Conservation (phyloP, 192 early-diverging fungal species). For the Geranomyces variabilis region DNA sequence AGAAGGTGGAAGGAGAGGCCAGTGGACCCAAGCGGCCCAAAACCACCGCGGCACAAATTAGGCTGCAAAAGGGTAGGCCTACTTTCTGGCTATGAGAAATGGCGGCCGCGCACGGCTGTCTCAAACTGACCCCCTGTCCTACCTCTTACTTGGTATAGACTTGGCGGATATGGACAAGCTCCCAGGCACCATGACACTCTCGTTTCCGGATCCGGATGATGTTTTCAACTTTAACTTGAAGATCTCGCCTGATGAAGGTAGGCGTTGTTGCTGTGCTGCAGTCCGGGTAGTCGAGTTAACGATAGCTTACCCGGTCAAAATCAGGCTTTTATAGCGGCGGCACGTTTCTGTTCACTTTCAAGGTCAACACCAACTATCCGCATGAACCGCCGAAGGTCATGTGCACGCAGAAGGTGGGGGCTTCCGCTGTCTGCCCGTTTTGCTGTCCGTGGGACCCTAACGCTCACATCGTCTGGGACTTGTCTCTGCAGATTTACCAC, state of each 20-base stretch:
- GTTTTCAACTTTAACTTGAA: slow-evolving; percentile 80
- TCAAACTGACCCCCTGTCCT: too few species aligned
- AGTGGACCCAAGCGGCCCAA: slow-evolving; percentile 69
- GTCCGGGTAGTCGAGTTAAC: neutral
- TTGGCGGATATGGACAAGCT: slow-evolving; percentile 76
- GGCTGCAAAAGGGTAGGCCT: slow-evolving; percentile 85
- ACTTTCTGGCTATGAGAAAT: too few species aligned
- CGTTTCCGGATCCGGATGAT: slow-evolving; percentile 77
- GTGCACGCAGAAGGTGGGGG: slow-evolving; percentile 79
- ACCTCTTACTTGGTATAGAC: slow-evolving; percentile 53
- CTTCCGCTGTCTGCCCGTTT: neutral
- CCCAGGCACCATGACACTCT: slow-evolving; percentile 73
- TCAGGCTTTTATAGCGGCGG: slow-evolving; percentile 85
- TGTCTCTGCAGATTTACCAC: slow-evolving; percentile 80
- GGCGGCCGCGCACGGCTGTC: too few species aligned
- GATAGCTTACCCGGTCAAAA: slow-evolving; percentile 1
- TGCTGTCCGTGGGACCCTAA: too few species aligned
- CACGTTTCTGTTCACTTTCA: slow-evolving; percentile 79
- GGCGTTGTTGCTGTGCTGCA: neutral
- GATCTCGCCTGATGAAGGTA: slow-evolving; percentile 88
- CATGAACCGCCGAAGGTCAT: slow-evolving; percentile 89
- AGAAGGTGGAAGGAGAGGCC: slow-evolving; percentile 58
- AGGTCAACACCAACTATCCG: slow-evolving; percentile 86
- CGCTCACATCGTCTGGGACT: too few species aligned
- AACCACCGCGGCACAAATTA: slow-evolving; percentile 82